phyloP scores from a whole-genome alignment of 306 rosid species.

The Begonia loranthoides region DNA sequence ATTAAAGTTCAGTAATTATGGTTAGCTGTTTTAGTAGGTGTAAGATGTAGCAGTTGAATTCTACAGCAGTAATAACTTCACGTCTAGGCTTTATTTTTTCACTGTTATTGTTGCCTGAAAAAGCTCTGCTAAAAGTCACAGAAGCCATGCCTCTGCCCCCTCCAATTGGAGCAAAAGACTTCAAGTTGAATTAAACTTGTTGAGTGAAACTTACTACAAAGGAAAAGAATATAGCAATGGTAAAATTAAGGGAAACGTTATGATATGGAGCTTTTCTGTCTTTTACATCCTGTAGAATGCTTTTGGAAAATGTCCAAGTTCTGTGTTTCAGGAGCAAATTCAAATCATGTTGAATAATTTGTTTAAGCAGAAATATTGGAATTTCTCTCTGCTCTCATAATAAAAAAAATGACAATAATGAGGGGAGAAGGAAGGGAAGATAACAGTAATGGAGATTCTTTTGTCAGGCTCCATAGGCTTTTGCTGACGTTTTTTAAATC shows the following conservation, averaged over 20 bases:
- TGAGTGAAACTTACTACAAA: constrained; percentile 16
- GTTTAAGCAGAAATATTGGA: constrained; percentile 38
- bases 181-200: constrained; percentile 11
- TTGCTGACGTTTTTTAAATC: constrained; percentile 45
- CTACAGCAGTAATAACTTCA: background rate
- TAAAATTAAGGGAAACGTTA: constrained; percentile 6
- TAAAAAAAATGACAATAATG: constrained; percentile 14
- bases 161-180: constrained; percentile 15
- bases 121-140: constrained; percentile 11
- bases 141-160: constrained; percentile 19
- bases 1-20: too few species aligned
- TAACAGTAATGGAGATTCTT: constrained; percentile 46
- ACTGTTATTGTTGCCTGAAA: constrained; percentile 12
- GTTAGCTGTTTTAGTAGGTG: background rate
- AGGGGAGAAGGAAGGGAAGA: constrained; percentile 11
- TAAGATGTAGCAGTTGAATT: background rate
- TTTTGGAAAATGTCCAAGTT: constrained; percentile 37
- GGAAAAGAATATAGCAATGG: constrained; percentile 10
- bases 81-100: constrained; percentile 3
- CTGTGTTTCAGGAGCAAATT: constrained; percentile 37
- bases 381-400: constrained; percentile 14
- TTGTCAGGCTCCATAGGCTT: constrained; percentile 28
- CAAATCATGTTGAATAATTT: constrained; percentile 38
- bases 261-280: constrained; percentile 57
- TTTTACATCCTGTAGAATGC: constrained; percentile 18